These are phyloP conservation scores for Bipolaris zeicola DNA, from an alignment of 2,329 filamentous ascomycete genomes.

Conservation along the genomic window DNA sequence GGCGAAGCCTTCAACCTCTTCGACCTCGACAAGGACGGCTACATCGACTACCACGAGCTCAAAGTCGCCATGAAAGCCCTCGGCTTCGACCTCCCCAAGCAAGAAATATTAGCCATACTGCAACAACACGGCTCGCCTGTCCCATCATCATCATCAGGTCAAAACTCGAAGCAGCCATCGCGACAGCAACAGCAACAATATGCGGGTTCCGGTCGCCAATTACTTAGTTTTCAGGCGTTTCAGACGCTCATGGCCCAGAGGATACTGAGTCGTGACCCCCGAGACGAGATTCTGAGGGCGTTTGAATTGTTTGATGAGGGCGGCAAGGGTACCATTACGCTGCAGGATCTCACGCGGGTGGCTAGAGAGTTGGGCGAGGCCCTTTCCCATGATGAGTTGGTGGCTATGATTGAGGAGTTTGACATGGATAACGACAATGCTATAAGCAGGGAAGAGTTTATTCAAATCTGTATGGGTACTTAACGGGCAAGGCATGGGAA, in stretches of 20 bases:
- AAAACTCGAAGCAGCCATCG: constrained; percentile 3
- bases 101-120: constrained; percentile 80
- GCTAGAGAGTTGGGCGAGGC: constrained; percentile 91
- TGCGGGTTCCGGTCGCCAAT: constrained; percentile 58
- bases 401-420: constrained; percentile 98
- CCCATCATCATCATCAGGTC: not conserved
- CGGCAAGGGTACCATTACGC: constrained; percentile 85
- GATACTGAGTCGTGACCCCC: constrained; percentile 80
- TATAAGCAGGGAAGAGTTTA: constrained; percentile 67
- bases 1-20: constrained; percentile 97
- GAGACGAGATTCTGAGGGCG: constrained; percentile 88
- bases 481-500: constrained; percentile 1
- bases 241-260: constrained; percentile 76
- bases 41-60: constrained; percentile 97
- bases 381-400: constrained; percentile 88
- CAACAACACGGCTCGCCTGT: constrained; percentile 69
- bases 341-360: constrained; percentile 85
- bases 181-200: constrained; percentile 20
- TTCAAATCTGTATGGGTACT: constrained; percentile 65
- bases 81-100: constrained; percentile 88
- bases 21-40: constrained; percentile 92
- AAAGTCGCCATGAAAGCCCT: constrained; percentile 95
- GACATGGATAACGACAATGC: constrained; percentile 91
- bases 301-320: constrained; percentile 94
- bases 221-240: constrained; percentile 74